Evolutionary conservation across 2,329 filamentous ascomycete genomes (phyloP), one percentile per base, ranked within the genome.

Genomic region (Cladorrhinum sp.): DNA sequence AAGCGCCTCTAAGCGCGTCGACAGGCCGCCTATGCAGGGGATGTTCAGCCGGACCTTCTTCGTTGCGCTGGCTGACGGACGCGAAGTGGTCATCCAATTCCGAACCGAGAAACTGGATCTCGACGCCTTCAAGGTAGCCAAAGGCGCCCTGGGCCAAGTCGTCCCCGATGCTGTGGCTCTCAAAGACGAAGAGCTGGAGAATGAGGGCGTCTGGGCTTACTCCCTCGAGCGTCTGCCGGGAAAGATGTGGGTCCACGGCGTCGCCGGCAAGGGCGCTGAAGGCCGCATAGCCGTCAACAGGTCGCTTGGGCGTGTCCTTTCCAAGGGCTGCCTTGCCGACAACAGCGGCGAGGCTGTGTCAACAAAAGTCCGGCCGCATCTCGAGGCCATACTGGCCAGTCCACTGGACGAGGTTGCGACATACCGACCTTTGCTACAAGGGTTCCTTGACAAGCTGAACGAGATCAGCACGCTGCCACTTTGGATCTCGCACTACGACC

Each of bases 1-100:
- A 24, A 56, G 58, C 42, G 18, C 50, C 51, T 58, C 58, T 51
- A 60, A 63, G 51, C 61, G 42, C 18, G 26, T 63, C 36, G 58
- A 63, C 55, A 56, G 58, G 48, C 58, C 61, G n/a, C 61, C 58
- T 24, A 56, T 57, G 55, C 58, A 63, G 48, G 58, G 61, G 10
- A 56, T 63, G 50, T 63, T 49, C 48, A 63, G 61, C 58, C 30
- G 58, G 51, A 63, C 55, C 33, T 59, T 63, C 51, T 63, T 63
- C 26, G 55, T 61, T 2, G 56, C 55, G 23, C 55, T 63, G 14
- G 58, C 61, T 5, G 55, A 61, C 36, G 48, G 51, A 9, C 55
- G 61, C 26, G 46, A 61, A 12, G 58, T 61, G 18, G 61, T 63
- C 18, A 26, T 63, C 14, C 58, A 61, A 26, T 63, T 61, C 52